Base-by-base conservation (phyloP, 2,329 filamentous ascomycete species). In the Monilinia vaccinii-corymbosi region DNA sequence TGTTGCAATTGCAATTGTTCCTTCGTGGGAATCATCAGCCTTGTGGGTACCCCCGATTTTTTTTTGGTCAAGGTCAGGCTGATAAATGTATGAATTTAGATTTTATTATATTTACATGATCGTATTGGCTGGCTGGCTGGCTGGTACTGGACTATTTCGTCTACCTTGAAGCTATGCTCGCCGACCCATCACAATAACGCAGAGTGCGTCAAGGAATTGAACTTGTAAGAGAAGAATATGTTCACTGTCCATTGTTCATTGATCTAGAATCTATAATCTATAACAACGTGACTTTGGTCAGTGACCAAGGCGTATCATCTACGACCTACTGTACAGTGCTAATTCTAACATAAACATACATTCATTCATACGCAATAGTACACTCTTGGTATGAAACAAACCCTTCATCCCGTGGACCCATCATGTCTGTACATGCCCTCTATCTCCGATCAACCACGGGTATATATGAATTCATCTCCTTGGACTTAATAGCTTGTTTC, bases 401-500 rank as follows among this genome's bases (percentile, higher is more conserved):
- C 16, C n/a, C 23, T 34, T 34, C n/a, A 31, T 28, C n/a, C 11
- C 46, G 23, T 11, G n/a, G n/a, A 25, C 13, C 32, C 18, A 31
- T 21, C 28, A 28, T 58, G n/a, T 18, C 36, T 58, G 4, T 28
- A 34, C n/a, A 51, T 44, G 7, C 28, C 28, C 42, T 42, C 25
- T 50, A 51, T 32, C 38, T 51, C 47, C 56, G 46, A 36, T 58
- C 57, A 53, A 53, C 31, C 10, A 21, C 25, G 4, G 70, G 71
- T 63, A 73, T 71, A 62, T 69, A 66, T 23, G 60, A 62, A 23
- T 68, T 64, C 50, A 58, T 55, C 58, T 67, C 65, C 51, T 63
- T 60, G 16, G 62, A 68, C 38, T 61, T 68, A 36, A 70, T 66
- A 7, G 57, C 60, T 51, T 80, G 75, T 76, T 88, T 93, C 28